Base-by-base conservation (phyloP, 495 filamentous ascomycete species). In the Penicillium malachiteum region DNA sequence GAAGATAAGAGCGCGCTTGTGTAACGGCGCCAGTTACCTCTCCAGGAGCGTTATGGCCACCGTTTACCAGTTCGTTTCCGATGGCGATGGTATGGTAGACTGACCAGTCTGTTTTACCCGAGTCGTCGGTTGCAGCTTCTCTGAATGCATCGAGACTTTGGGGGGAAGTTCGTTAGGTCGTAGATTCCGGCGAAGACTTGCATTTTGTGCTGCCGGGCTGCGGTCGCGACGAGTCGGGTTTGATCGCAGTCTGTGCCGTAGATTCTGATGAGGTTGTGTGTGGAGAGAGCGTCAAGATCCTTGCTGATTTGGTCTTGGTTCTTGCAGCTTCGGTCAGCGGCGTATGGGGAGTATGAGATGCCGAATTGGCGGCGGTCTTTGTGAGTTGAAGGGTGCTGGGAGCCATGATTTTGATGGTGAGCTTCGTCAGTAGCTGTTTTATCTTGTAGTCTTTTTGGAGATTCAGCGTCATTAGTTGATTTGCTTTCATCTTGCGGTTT, bases 191-290 rank as follows among this genome's bases (percentile, higher is more conserved):
- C 76, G 61, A 96, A 87, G 51, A 96, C 69, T 59, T 84, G 84
- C 58, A 87, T 79, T 31, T 78, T 78, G 35, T 81, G 75, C 6
- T 71, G 64, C 26, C 81, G 79, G 3, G 83, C 87, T 3, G 86
- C 86, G 7, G 72, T 64, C 5, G 85, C 66, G 5, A 88, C 84
- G 10, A 73, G 81, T 1, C 72, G 58, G 11, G 90, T 77, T 63
- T 91, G 87, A 60, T 88, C 74, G 70, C 91, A 95, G 67, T 91
- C 89, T 33, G 82, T 81, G 35, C 91, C 91, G 67, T 96, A 96
- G 60, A 92, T 80, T 50, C 92, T 87, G 48, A 96, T 68, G 30
- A 84, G 66, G 11, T 77, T 67, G 71, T 85, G 90, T 7, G 66
- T 63, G 5, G 69, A 70, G 11, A 82, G 71, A 41, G 79, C 65